Percentiles rank a stretch among this genome's conserved stretches.
phyloP scores from a whole-genome alignment of 768 basidiomycete species.

The Saitozyma podzolica region DNA sequence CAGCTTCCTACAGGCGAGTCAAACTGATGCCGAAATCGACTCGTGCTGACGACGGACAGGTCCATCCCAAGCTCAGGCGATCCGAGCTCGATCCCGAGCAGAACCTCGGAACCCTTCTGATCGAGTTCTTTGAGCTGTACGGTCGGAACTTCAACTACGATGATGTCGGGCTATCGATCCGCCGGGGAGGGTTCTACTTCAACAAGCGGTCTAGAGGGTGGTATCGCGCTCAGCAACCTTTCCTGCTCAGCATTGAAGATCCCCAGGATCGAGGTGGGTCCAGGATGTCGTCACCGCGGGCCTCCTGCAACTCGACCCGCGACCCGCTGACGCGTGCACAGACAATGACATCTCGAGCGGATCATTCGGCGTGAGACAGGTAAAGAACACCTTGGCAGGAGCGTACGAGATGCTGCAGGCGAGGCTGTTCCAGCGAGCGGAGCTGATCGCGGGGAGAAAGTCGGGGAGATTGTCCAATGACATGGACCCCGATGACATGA shows the following conservation, averaged over 20 bases:
- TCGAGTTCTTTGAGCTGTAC: constrained; percentile 98
- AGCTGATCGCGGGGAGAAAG: constrained; percentile 63
- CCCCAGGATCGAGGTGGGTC: constrained; percentile 83
- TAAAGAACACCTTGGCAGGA: constrained; percentile 79
- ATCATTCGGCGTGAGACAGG: constrained; percentile 77
- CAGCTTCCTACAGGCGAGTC: constrained; percentile 79
- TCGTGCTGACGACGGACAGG: constrained; percentile 55
- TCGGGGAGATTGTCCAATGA: constrained; percentile 54
- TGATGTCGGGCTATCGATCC: constrained; percentile 81
- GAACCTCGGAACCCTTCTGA: constrained; percentile 88
- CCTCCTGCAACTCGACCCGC: background rate
- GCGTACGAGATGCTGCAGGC: constrained; percentile 68
- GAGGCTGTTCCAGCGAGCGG: constrained; percentile 66
- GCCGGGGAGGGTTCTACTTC: constrained; percentile 86
- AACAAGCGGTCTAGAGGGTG: constrained; percentile 79
- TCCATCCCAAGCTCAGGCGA: constrained; percentile 90
- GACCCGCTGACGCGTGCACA: constrained; percentile 45
- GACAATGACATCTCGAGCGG: constrained; percentile 92
- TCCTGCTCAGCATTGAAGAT: constrained; percentile 83
- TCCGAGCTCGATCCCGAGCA: constrained; percentile 82
- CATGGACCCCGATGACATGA: constrained; percentile 60
- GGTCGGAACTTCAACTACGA: constrained; percentile 88
- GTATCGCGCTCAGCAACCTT: constrained; percentile 58
- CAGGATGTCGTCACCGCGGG: background rate
- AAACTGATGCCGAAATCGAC: background rate